Percentiles rank a stretch among this genome's conserved stretches.
Evolutionary conservation across 2,329 filamentous ascomycete species (phyloP).

Genomic region (Claviceps citrina): DNA sequence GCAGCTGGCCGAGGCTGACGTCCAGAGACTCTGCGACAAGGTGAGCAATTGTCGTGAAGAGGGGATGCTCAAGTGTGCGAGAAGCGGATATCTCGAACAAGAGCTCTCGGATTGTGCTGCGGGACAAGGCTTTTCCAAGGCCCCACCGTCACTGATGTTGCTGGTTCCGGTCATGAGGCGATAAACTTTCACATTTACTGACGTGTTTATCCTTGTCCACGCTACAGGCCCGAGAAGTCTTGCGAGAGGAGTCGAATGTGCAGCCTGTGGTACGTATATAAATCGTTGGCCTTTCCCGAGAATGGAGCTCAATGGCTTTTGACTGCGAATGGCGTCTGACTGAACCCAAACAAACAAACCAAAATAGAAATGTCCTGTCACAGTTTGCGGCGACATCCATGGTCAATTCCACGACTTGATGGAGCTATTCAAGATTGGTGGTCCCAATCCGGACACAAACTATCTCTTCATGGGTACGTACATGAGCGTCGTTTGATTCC

Average conservation of each 20-base stretch:
- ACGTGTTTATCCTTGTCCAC: constrained; percentile 9
- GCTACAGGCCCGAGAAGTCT: constrained; percentile 72
- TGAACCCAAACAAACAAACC: background rate
- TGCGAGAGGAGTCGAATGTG: constrained; percentile 96
- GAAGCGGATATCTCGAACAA: background rate
- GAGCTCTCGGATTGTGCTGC: background rate
- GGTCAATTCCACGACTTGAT: constrained; percentile 98
- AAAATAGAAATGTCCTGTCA: constrained; percentile 85
- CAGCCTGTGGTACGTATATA: constrained; percentile 72
- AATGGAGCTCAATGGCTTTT: background rate
- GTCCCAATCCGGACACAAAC: constrained; percentile 95
- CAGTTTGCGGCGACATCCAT: constrained; percentile 97
- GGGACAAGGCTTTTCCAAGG: background rate
- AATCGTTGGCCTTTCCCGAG: background rate
- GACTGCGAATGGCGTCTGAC: constrained; percentile 3
- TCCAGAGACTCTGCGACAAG: constrained; percentile 95
- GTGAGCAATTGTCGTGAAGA: constrained; percentile 30
- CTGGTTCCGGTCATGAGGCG: background rate
- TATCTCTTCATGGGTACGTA: constrained; percentile 93
- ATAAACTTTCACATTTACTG: constrained; percentile 11
- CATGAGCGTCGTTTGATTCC: background rate
- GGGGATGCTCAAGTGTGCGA: background rate
- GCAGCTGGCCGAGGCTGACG: constrained; percentile 86
- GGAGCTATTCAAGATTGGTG: constrained; percentile 98
- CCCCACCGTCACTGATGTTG: background rate